A percentile compares a stretch with the other conserved stretches of the same genome.
These are phyloP conservation scores for Mortierella sp. DNA, from an alignment of 371 early-diverging fungal species.

Conservation along the genomic window DNA sequence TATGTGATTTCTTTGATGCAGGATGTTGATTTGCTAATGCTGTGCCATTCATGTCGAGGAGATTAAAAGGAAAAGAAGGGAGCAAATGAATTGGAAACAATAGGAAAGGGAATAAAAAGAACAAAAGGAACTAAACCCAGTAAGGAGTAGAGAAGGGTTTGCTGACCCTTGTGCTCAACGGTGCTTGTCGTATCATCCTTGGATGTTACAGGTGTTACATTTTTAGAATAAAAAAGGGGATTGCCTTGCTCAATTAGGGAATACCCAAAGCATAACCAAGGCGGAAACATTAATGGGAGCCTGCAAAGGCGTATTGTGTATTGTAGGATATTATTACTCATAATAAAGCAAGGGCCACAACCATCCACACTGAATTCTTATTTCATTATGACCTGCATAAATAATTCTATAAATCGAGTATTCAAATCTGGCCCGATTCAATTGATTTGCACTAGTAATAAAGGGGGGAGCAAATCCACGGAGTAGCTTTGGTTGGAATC, in stretches of 20 bases:
- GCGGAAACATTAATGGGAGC: neutral
- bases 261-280: slow-evolving; percentile 13
- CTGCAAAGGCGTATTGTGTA: neutral
- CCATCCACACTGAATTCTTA: neutral
- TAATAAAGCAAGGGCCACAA: neutral
- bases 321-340: neutral
- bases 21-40: neutral
- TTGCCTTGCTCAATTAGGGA: neutral
- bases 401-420: no score
- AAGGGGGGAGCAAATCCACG: neutral
- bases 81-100: slow-evolving; percentile 13
- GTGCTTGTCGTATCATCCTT: slow-evolving; percentile 13
- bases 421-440: neutral
- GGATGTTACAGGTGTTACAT: slow-evolving; percentile 15
- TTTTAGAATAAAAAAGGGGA: slow-evolving; percentile 14
- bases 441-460: neutral
- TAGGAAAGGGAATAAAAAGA: neutral
- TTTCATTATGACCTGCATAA: no score
- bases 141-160: slow-evolving; percentile 1
- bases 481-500: neutral
- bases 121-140: neutral
- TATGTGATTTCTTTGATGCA: slow-evolving; percentile 10
- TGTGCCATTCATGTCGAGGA: neutral
- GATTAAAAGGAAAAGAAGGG: neutral
- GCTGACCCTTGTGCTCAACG: slow-evolving; percentile 5